Evolutionary conservation across 192 early-diverging fungal species (phyloP), one percentile per base, ranked within the genome.

Genomic region (Hyaloraphidium curvatum): DNA sequence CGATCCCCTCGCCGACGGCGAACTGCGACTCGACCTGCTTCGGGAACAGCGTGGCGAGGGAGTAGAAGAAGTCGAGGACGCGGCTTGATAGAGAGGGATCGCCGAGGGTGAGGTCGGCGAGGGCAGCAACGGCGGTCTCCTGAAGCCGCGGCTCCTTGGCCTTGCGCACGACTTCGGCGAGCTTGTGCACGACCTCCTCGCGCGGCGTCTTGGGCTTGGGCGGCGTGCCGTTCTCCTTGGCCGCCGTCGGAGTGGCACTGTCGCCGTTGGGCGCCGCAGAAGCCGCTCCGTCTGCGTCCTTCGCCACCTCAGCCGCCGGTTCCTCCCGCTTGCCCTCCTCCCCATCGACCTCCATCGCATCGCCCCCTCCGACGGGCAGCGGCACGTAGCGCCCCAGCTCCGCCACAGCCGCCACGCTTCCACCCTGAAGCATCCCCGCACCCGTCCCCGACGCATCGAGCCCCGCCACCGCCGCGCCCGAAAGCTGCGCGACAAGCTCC

Each of bases 21-120:
- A 96, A 91, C 51, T 87, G 78, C 28, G 86, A 57, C 40, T 96
- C 92, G 0, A 83, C 69, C 30, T 89, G 78, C 54, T 91, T 89
- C 29, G 78, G 74, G 29, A 77, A 60, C 3, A 65, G 57, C 16
- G 70, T 56, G 1, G 80, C 69, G n/a, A 84, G 61, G 1, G 74
- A 63, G 13, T 67, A 68, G 37, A 86, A 53, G 35, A 67, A 65
- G 23, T 72, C 64, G 0, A 80, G 39, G 23, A 80, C 57, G 0
- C 31, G 14, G 1, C 55, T 43, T 0, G 31, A 7, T 4, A 69
- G 52, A 3, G 30, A 39, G 0, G 62, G 39, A 13, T 63, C 60
- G 7, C 74, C 67, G 13, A 80, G 54, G 27, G 64, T 72, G n/a
- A 89, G 56, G 31, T 85, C 73, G 3, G 83, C 83, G 3, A 93